These are phyloP conservation scores for Orbilia ellipsospora DNA, from an alignment of 2,329 filamentous ascomycete genomes.

Conservation along the genomic window DNA sequence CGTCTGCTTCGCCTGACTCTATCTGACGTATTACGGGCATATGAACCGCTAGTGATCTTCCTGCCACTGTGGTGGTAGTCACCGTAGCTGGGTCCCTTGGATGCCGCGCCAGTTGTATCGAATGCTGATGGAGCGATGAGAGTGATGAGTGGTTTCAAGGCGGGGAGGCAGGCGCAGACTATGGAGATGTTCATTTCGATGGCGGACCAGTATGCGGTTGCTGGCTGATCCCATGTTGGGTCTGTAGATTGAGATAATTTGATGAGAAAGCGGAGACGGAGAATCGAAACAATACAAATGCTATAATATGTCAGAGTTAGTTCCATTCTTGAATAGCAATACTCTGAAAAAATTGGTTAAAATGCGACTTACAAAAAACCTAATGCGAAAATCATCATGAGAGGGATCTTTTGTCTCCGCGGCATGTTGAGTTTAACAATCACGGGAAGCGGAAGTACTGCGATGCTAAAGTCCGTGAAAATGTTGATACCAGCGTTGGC, in stretches of 20 bases:
- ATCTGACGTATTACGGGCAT: conserved; percentile 29
- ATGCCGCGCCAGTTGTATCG: conserved; percentile 18
- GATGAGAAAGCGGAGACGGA: conserved; percentile 46
- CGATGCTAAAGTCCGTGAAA: conserved; percentile 58
- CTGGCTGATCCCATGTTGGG: conserved; percentile 51
- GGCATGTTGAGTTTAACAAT: conserved; percentile 65
- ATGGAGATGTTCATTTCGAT: conserved; percentile 61
- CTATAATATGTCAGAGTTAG: neutral
- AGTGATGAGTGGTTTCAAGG: conserved; percentile 60
- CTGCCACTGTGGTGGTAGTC: conserved; percentile 41
- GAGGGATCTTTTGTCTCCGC: conserved; percentile 63
- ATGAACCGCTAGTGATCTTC: conserved; percentile 31
- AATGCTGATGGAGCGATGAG: conserved; percentile 42
- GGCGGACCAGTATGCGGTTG: conserved; percentile 61
- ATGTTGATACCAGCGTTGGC: conserved; percentile 59
- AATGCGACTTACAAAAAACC: conserved; percentile 62
- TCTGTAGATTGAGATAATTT: conserved; percentile 46
- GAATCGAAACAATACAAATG: conserved; percentile 50
- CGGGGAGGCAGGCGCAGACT: conserved; percentile 62
- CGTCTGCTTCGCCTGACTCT: conserved; percentile 20
- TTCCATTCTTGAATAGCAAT: too few species aligned
- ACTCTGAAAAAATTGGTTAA: too few species aligned
- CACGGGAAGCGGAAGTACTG: conserved; percentile 63
- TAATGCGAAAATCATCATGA: conserved; percentile 64
- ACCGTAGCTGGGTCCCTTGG: conserved; percentile 43